phyloP scores from a whole-genome alignment of 305 asterid species.

The Fraxinus angustifolia region DNA sequence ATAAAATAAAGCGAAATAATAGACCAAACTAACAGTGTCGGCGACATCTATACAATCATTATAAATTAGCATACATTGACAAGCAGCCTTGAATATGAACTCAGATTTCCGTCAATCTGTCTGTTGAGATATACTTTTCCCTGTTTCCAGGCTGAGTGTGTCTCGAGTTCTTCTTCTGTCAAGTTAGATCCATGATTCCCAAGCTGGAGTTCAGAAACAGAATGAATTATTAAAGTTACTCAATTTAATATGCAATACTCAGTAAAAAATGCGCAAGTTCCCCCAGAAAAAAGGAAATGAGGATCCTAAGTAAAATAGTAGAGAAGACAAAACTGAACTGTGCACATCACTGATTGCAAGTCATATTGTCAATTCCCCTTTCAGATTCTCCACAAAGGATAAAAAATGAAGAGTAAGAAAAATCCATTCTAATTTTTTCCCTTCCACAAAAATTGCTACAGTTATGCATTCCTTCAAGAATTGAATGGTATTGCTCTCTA shows the following conservation, averaged over 20 bases:
- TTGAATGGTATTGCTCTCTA: not conserved
- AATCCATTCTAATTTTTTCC: slow-evolving; percentile 1
- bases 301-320: not conserved
- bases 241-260: not conserved
- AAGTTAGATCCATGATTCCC: slow-evolving; percentile 67
- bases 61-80: slow-evolving; percentile 42
- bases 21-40: slow-evolving; percentile 1
- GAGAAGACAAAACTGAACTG: not conserved
- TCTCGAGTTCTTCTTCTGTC: slow-evolving; percentile 74
- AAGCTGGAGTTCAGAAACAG: slow-evolving; percentile 41
- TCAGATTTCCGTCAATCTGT: slow-evolving; percentile 44
- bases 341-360: slow-evolving; percentile 9
- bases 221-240: slow-evolving; percentile 11
- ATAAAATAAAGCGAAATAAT: not conserved
- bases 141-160: slow-evolving; percentile 68
- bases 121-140: slow-evolving; percentile 44
- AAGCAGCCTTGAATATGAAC: slow-evolving; percentile 38
- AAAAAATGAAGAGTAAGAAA: not conserved
- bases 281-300: not conserved
- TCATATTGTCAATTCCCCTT: not conserved
- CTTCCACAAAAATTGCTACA: slow-evolving; percentile 2
- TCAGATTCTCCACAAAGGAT: not conserved
- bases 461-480: not conserved
- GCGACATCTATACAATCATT: slow-evolving; percentile 12
- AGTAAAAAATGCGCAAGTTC: not conserved